These are phyloP conservation scores for Pseudoturritis turrita DNA, from an alignment of 345 rosid species.

Conservation along the genomic window DNA sequence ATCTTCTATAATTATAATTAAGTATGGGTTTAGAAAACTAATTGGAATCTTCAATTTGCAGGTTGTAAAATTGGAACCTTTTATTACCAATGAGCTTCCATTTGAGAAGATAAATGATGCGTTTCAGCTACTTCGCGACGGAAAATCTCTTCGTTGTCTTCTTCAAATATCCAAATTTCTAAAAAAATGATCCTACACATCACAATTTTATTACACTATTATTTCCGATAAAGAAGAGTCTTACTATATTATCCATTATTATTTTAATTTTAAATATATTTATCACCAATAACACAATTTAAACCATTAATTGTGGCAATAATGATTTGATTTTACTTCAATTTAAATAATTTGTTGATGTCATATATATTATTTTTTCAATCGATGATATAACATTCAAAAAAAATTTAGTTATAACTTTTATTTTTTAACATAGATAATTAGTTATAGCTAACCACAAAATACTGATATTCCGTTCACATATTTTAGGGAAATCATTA, in stretches of 20 bases:
- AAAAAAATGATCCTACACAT: conserved; percentile 16
- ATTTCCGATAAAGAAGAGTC: background rate
- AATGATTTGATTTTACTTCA: no score
- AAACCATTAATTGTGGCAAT: background rate
- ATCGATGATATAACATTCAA: no score
- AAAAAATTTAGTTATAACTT: no score
- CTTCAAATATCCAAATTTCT: conserved; percentile 24
- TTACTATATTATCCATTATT: background rate
- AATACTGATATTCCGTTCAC: no score
- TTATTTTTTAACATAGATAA: no score
- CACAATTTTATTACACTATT: background rate
- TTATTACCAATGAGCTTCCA: conserved; percentile 28
- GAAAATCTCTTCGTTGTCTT: conserved; percentile 32
- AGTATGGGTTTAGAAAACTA: background rate
- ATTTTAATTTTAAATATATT: background rate
- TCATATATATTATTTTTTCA: no score
- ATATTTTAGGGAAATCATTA: no score
- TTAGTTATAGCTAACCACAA: no score
- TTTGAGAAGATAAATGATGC: conserved; percentile 31
- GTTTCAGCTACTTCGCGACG: conserved; percentile 32
- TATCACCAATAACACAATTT: background rate
- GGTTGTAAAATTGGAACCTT: conserved; percentile 31
- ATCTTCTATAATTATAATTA: background rate
- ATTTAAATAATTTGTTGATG: no score
- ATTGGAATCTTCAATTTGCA: background rate